Evolutionary conservation across 129 eudicot species (phyloP), one percentile per base, ranked within the genome.

Genomic region (Ambrosia artemisiifolia): DNA sequence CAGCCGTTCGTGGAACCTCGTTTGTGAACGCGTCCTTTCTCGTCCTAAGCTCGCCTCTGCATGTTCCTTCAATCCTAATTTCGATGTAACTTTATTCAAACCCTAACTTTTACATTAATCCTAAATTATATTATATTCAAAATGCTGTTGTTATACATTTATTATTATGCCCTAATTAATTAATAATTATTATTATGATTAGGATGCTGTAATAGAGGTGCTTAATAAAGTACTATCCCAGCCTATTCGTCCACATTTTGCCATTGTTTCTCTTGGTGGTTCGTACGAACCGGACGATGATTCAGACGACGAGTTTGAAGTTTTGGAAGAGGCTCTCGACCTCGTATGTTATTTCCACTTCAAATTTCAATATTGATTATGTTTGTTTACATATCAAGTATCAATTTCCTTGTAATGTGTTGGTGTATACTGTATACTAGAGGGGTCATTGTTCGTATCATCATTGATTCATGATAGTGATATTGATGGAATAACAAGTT

Each of bases 231-330:
- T n/a, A n/a, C n/a, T n/a, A n/a, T n/a, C n/a, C n/a, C n/a, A n/a
- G n/a, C n/a, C n/a, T n/a, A n/a, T 90, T 61, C 87, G 93, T 24
- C 99, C 99, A 2, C 94, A 90, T 80, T 94, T 94, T 53, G 97
- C 74, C 6, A 79, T 90, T 71, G 94, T 75, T 42, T 84, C 85
- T 11, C 50, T 85, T 53, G 88, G 91, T 51, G 43, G 43, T 38
- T 38, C 43, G 8, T 38, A 38, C 43, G 43, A 38, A 6, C 8
- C 43, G 8, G 8, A 38, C 43, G 5, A 38, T 8, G 43, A 38
- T 38, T 38, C 43, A 5, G 43, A 38, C 6, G 43, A 38, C 0
- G 43, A 38, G 1, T 38, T 38, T 2, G 43, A 38, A 38, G 2
- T 38, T 69, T 65, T 80, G 81, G 60, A 46, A 2, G 44, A 56